Base-by-base conservation (phyloP, 331 rosid species). In the Phaseolus coccineus region DNA sequence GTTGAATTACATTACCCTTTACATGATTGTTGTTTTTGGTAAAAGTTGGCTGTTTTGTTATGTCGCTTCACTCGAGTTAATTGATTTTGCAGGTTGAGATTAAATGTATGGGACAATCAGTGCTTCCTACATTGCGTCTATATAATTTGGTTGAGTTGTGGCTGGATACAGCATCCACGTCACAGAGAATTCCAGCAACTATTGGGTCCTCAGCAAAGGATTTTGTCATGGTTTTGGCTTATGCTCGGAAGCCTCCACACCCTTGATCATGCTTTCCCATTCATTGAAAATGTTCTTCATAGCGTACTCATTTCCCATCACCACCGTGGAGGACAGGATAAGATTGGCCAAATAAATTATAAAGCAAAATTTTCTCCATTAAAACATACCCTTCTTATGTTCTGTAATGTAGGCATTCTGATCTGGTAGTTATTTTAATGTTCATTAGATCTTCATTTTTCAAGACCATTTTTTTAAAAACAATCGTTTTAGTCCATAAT, bases 181-280 rank as follows among this genome's bases (percentile, higher is more conserved):
- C 91, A 2, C 86, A 87, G 61, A 80, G 90, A 80, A 81, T 87
- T 63, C 87, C 94, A 0, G 94, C 92, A 16, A 55, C 91, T 19
- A 80, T 95, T 5, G 99, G 99, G 3, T 91, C 99, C 33, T 90
- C 99, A 1, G 99, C 99, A 0, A 92, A 95, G 86, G 97, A 95
- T 71, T 95, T 91, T 69, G 87, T 95, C 4, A 91, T 95, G 98
- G 96, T 93, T 67, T 87, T 95, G 2, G 85, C 89, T 37, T 95
- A 95, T 85, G 85, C 89, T 81, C 92, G 91, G 63, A 95, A 88
- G 86, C 71, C 68, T 52, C 65, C 85, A 27, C 73, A 77, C 51
- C 69, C 87, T 77, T 89, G 84, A 88, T 31, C 74, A 24, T 37
- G 66, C 5, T 9, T 33, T 42, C 47, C 42, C 27, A 0, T 74